phyloP scores from a whole-genome alignment of 495 filamentous ascomycete genomes.

The Podospora appendiculata region DNA sequence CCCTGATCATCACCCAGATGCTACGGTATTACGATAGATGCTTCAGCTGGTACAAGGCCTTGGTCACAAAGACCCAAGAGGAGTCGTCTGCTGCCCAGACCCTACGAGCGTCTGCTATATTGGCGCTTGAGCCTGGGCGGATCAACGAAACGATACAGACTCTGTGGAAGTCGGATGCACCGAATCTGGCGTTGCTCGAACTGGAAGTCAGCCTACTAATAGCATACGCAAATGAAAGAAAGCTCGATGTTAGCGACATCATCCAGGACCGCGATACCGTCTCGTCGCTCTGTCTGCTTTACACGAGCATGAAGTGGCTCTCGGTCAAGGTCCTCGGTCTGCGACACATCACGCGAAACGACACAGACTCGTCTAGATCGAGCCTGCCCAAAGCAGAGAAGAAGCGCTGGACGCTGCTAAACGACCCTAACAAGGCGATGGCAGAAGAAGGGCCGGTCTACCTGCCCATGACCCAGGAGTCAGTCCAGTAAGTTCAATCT shows the following conservation, averaged over 20 bases:
- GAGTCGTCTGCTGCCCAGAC: slow-evolving; percentile 26
- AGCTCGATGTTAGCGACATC: slow-evolving; percentile 67
- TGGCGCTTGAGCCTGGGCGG: slow-evolving; percentile 58
- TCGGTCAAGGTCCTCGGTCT: slow-evolving; percentile 68
- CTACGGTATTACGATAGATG: slow-evolving; percentile 86
- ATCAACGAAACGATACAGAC: slow-evolving; percentile 57
- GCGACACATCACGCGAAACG: slow-evolving; percentile 59
- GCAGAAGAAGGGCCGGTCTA: slow-evolving; percentile 56
- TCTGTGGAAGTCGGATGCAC: slow-evolving; percentile 46
- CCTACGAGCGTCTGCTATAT: slow-evolving; percentile 64
- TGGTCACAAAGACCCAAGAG: slow-evolving; percentile 50
- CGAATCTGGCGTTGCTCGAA: slow-evolving; percentile 35
- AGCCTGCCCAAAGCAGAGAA: slow-evolving; percentile 39
- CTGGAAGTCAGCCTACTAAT: slow-evolving; percentile 66
- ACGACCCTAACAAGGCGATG: slow-evolving; percentile 41
- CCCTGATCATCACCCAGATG: slow-evolving; percentile 85
- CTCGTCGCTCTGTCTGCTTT: slow-evolving; percentile 73
- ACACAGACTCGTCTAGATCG: slow-evolving; percentile 43
- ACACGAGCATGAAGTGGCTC: slow-evolving; percentile 98
- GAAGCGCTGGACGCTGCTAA: slow-evolving; percentile 79
- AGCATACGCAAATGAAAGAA: slow-evolving; percentile 50
- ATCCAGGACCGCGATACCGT: slow-evolving; percentile 85
- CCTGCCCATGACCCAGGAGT: slow-evolving; percentile 82
- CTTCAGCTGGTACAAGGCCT: slow-evolving; percentile 75
- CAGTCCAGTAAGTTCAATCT: slow-evolving; percentile 51